Conservation (phyloP, 1,284 basidiomycete species). For the Ustilago cynodontis region DNA sequence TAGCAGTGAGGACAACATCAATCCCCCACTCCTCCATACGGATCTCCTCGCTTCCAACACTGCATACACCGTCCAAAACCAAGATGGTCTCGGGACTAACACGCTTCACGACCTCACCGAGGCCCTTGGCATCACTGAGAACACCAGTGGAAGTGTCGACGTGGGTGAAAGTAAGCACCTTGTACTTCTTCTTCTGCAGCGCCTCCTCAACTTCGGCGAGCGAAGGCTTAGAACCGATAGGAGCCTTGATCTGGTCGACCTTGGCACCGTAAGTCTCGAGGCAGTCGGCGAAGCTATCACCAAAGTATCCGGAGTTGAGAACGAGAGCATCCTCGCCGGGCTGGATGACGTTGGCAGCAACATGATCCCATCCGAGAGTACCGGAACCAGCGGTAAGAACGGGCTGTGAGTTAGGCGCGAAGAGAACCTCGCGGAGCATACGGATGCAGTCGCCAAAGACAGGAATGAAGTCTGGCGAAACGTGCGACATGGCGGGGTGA, state of each 20-base stretch:
- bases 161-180: constrained; percentile 91
- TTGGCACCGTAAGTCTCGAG: constrained; percentile 85
- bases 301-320: constrained; percentile 74
- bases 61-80: constrained; percentile 91
- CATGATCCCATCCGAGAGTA: constrained; percentile 86
- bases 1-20: constrained; percentile 89
- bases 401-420: constrained; percentile 74
- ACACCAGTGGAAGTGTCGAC: constrained; percentile 78
- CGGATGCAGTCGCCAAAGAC: constrained; percentile 91
- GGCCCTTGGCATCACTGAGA: constrained; percentile 83
- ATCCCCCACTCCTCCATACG: constrained; percentile 91
- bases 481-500: constrained; percentile 75
- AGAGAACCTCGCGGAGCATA: constrained; percentile 78
- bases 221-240: constrained; percentile 82
- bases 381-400: constrained; percentile 92
- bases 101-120: constrained; percentile 80
- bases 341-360: constrained; percentile 79
- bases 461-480: constrained; percentile 88
- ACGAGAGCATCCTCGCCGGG: constrained; percentile 84
- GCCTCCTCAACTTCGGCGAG: constrained; percentile 78
- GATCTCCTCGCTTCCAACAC: constrained; percentile 95
- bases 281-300: constrained; percentile 68
- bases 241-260: constrained; percentile 86
- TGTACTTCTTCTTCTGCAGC: constrained; percentile 85
- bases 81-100: constrained; percentile 89